Evolutionary conservation across 2,329 filamentous ascomycete species (phyloP).

Genomic region (Eutypella sp.): DNA sequence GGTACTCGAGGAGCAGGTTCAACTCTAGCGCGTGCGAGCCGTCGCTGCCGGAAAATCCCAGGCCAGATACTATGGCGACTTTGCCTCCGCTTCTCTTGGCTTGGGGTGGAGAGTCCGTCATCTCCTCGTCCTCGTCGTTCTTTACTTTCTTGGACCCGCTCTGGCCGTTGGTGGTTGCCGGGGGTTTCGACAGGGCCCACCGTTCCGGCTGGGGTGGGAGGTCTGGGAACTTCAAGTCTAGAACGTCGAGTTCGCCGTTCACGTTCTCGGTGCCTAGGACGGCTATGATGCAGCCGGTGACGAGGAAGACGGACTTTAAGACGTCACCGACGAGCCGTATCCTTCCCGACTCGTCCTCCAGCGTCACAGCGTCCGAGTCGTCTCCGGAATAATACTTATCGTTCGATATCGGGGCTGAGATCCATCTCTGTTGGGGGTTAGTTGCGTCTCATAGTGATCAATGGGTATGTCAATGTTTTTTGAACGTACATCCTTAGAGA

Average conservation of each 20-base stretch:
- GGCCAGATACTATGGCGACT: slow-evolving; percentile 82
- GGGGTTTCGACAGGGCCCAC: slow-evolving; percentile 63
- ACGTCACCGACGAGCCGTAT: slow-evolving; percentile 70
- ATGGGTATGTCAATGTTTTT: neutral
- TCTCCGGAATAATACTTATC: slow-evolving; percentile 69
- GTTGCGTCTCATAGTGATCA: too few species aligned
- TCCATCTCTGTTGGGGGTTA: slow-evolving; percentile 73
- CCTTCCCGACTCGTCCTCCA: slow-evolving; percentile 93
- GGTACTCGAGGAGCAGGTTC: slow-evolving; percentile 76
- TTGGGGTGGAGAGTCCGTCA: slow-evolving; percentile 46
- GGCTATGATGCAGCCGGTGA: slow-evolving; percentile 92
- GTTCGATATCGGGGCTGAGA: slow-evolving; percentile 71
- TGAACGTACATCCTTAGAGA: slow-evolving; percentile 79
- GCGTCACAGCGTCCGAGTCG: slow-evolving; percentile 65
- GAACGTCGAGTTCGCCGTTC: slow-evolving; percentile 86
- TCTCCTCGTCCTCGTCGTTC: slow-evolving; percentile 51
- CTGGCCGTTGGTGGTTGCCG: slow-evolving; percentile 14
- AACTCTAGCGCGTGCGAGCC: slow-evolving; percentile 68
- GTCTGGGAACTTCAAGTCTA: slow-evolving; percentile 86
- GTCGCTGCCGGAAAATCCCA: slow-evolving; percentile 73
- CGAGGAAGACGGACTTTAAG: slow-evolving; percentile 65
- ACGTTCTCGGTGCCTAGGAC: slow-evolving; percentile 90
- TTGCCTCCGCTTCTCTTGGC: slow-evolving; percentile 39
- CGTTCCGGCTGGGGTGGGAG: slow-evolving; percentile 75
- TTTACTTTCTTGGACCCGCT: slow-evolving; percentile 26